Evolutionary conservation across 371 early-diverging fungal species (phyloP).

Genomic region (Mucor mucedo): DNA sequence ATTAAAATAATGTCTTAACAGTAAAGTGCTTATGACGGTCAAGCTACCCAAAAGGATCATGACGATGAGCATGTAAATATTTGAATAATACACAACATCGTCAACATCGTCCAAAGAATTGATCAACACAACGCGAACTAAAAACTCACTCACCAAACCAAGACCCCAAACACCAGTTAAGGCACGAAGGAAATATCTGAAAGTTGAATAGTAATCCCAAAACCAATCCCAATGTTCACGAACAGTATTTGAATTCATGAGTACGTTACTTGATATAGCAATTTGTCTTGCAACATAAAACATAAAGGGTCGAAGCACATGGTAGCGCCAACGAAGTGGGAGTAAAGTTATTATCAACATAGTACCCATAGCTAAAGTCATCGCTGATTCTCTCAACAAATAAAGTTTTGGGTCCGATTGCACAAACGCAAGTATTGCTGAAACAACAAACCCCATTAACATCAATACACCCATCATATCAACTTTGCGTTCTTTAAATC

Average conservation of each 20-base stretch:
- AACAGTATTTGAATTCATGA: slow-evolving; percentile 33
- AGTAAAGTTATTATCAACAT: slow-evolving; percentile 48
- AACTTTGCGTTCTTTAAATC: slow-evolving; percentile 36
- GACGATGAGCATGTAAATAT: slow-evolving; percentile 45
- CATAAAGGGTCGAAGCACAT: slow-evolving; percentile 46
- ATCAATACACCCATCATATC: slow-evolving; percentile 56
- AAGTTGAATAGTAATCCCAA: slow-evolving; percentile 41
- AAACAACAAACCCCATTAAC: slow-evolving; percentile 51
- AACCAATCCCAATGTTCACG: slow-evolving; percentile 50
- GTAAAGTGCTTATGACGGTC: slow-evolving; percentile 36
- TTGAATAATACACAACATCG: slow-evolving; percentile 48
- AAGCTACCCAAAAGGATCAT: slow-evolving; percentile 34
- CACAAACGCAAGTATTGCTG: slow-evolving; percentile 49
- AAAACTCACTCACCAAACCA: slow-evolving; percentile 53
- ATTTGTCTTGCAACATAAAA: slow-evolving; percentile 54
- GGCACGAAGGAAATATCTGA: slow-evolving; percentile 41
- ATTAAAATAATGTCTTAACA: slow-evolving; percentile 45
- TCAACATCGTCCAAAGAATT: slow-evolving; percentile 44
- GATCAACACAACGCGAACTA: slow-evolving; percentile 45
- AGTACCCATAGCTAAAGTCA: slow-evolving; percentile 52
- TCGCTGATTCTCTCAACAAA: slow-evolving; percentile 54
- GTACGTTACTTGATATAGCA: slow-evolving; percentile 34
- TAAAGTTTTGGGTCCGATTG: slow-evolving; percentile 55
- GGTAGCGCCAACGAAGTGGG: slow-evolving; percentile 39
- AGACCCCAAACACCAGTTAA: slow-evolving; percentile 46